Evolutionary conservation across 148 eudicot genomes (phyloP), one percentile per base, ranked within the genome.

Genomic region (Rhododendron simsii): DNA sequence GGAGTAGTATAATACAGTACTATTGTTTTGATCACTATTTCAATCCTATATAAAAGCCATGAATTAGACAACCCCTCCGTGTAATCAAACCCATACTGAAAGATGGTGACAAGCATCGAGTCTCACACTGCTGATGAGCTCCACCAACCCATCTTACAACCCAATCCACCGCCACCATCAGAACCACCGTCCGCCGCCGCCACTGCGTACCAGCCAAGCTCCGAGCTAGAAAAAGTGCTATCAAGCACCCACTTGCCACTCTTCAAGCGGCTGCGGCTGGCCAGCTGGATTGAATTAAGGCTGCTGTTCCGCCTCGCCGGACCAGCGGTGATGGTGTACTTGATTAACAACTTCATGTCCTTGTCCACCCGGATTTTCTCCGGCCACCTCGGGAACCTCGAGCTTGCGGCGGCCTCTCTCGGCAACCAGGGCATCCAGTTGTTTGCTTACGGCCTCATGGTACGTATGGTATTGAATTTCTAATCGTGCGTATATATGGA

Each of bases 311-410:
- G 81, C 13, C 84, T 92, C 0, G 94, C 94, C 0, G 92, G 89
- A 5, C 95, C 95, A 0, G 93, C 95, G 0, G 90, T 92, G 4
- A 79, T 88, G 11, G 92, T 93, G n/a, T 93, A 92, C 87, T 85
- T 93, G 83, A 88, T 93, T 4, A 92, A 90, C 87, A 91, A 93
- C 75, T 78, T 89, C 0, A 82, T 88, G 2, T 92, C 94, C 0
- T 80, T 89, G 90, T 89, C 93, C 67, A 93, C 95, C 15, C 94
- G 88, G 51, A 92, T 93, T 53, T 92, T 91, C 28, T 90, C 89
- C 67, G 95, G 95, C 78, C 95, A 93, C 80, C 94, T 93, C 28
- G 95, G 95, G 5, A 93, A 93, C 55, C 93, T 93, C 8, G 75
- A 91, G 57, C 89, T 92, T 10, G 95, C 95, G 16, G 95, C 92